Evolutionary conservation across 2,329 filamentous ascomycete genomes (phyloP).

Genomic region (Verticillium klebahnii): DNA sequence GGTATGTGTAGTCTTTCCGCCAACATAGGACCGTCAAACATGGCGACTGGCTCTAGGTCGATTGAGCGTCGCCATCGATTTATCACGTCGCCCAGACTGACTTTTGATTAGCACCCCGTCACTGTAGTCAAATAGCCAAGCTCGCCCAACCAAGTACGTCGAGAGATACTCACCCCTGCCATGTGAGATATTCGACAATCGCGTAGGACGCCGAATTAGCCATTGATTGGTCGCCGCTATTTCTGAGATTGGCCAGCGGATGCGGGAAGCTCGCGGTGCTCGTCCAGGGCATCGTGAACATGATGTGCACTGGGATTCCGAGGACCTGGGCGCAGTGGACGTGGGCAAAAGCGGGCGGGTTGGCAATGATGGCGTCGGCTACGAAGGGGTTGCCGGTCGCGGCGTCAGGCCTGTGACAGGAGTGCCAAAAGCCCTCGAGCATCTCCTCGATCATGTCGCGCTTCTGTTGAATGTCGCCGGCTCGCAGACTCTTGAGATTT

Average conservation of each 20-base stretch:
- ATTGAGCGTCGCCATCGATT: conserved; percentile 76
- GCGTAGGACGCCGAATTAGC: conserved; percentile 82
- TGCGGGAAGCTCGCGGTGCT: conserved; percentile 82
- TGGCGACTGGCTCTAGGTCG: conserved; percentile 70
- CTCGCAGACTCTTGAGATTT: conserved; percentile 68
- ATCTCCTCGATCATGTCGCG: conserved; percentile 73
- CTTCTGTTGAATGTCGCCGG: conserved; percentile 71
- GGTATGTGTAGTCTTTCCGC: conserved; percentile 72
- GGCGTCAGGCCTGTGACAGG: conserved; percentile 67
- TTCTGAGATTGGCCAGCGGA: conserved; percentile 76
- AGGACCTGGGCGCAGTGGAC: conserved; percentile 72
- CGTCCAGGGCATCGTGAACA: conserved; percentile 96
- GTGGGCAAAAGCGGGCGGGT: conserved; percentile 73
- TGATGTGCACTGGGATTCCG: conserved; percentile 72
- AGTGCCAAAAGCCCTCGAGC: conserved; percentile 80
- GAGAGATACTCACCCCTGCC: conserved; percentile 70
- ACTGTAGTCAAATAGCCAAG: conserved; percentile 16
- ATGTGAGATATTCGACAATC: conserved; percentile 85
- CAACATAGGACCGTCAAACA: conserved; percentile 79
- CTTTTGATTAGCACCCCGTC: too few species aligned
- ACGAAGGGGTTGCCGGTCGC: conserved; percentile 63
- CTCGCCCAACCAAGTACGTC: conserved; percentile 63
- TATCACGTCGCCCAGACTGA: conserved; percentile 76
- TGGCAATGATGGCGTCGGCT: conserved; percentile 76
- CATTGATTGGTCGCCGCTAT: conserved; percentile 68